Base-by-base conservation (phyloP, 495 filamentous ascomycete species). In the Recurvomyces mirabilis region DNA sequence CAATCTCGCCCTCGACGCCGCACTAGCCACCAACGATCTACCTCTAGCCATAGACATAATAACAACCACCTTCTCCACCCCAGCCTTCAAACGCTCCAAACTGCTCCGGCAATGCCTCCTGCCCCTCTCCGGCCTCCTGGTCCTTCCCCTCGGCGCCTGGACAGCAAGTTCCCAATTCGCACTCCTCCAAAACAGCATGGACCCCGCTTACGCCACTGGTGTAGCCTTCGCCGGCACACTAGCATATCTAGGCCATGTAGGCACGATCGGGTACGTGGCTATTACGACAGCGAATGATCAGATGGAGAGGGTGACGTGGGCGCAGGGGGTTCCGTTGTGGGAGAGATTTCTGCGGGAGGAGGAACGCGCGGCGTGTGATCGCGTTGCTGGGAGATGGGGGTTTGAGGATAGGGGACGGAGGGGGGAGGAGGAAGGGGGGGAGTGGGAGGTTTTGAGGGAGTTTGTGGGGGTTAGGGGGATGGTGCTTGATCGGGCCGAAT, bases 301-400 rank as follows among this genome's bases (percentile, higher is more conserved):
- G 60, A 93, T 94, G 83, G 79, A 86, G 44, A 76, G 91, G 3
- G 84, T 96, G 23, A 82, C 79, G 3, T 98, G 93, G 93, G 68
- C 78, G 11, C 66, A 70, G 11, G 91, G 91, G 1, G 78, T 81
- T 19, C 82, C 84, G 19, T 64, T 98, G 54, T 69, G 80, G 47
- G 68, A 88, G 47, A 74, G 93, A n/a, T 96, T 87, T 87, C 59
- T 94, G 29, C 71, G 84, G 25, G 91, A 98, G 65, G 87, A 94
- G 38, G 91, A 98, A 65, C 72, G 91, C 17, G 82, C 79, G n/a
- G 84, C 89, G 7, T 61, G 88, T 46, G 91, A 98, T 68, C 78
- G 73, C 57, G 73, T 98, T 38, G 87, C 87, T 17, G 67, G 79
- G 37, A 78, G 80, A 6, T 98, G 93, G 82, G 91, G 91, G 0